phyloP scores from a whole-genome alignment of 306 rosid genomes.

The Albizia julibrissin region DNA sequence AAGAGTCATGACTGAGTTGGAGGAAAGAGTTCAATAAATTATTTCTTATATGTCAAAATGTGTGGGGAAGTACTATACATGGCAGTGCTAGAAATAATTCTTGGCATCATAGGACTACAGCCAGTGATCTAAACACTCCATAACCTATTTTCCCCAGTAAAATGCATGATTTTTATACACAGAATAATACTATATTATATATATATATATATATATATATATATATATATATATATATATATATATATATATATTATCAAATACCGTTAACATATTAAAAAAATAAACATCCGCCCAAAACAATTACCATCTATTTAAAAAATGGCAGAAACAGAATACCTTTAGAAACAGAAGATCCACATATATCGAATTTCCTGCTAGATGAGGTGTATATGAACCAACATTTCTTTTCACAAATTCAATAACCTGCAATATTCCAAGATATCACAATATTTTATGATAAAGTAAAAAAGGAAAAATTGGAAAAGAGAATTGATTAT shows the following conservation, averaged over 20 bases:
- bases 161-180: background rate
- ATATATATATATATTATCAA: no score
- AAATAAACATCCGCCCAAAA: slow-evolving; percentile 6
- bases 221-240: no score
- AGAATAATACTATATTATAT: background rate
- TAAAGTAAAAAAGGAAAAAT: background rate
- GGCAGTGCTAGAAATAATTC: background rate
- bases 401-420: slow-evolving; percentile 74
- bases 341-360: slow-evolving; percentile 79
- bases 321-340: slow-evolving; percentile 49
- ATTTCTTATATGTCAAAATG: background rate
- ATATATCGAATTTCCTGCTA: slow-evolving; percentile 92
- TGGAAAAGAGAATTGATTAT: slow-evolving; percentile 6
- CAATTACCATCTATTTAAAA: background rate
- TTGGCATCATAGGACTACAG: background rate
- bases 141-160: background rate
- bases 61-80: background rate
- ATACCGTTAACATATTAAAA: background rate
- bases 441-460: background rate
- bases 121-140: background rate
- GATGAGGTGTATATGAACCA: slow-evolving; percentile 63
- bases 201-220: no score
- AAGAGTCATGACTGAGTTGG: background rate
- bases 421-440: slow-evolving; percentile 62
- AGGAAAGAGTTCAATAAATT: background rate